phyloP scores from a whole-genome alignment of 2,329 filamentous ascomycete species.

The Colletotrichum cordylinicola region DNA sequence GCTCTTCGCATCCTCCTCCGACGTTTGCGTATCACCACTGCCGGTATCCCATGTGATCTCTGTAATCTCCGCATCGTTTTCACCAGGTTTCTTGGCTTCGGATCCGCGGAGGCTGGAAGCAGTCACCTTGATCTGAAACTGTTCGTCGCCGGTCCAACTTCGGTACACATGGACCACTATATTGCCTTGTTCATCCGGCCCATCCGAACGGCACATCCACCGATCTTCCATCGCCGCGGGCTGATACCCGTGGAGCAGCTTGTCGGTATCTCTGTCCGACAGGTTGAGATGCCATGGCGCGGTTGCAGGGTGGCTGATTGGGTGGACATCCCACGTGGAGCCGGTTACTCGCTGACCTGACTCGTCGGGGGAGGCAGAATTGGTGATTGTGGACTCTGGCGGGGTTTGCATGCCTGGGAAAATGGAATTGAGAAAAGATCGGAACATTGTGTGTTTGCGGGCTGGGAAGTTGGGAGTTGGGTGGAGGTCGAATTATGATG shows the following conservation, averaged over 20 bases:
- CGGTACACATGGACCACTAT: neutral
- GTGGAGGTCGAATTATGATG: neutral
- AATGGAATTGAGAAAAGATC: neutral
- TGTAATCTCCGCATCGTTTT: neutral
- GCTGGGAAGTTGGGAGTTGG: neutral
- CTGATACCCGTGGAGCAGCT: neutral
- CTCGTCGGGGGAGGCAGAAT: neutral
- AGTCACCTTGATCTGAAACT: neutral
- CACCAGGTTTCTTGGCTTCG: neutral
- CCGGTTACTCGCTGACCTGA: neutral
- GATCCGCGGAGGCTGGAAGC: neutral
- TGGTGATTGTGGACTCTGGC: neutral
- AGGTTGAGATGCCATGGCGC: neutral
- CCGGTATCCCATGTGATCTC: neutral
- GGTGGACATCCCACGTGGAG: neutral
- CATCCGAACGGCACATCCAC: constrained; percentile 5
- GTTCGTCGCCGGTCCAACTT: constrained; percentile 2
- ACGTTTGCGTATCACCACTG: neutral
- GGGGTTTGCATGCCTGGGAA: neutral
- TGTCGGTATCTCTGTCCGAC: neutral
- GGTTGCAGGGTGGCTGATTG: neutral
- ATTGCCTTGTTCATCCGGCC: neutral
- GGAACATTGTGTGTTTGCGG: neutral
- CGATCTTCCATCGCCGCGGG: constrained; percentile 11
- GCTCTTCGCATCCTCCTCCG: neutral